These are phyloP conservation scores for Thelephora ganbajun DNA, from an alignment of 768 basidiomycete genomes.

Conservation along the genomic window DNA sequence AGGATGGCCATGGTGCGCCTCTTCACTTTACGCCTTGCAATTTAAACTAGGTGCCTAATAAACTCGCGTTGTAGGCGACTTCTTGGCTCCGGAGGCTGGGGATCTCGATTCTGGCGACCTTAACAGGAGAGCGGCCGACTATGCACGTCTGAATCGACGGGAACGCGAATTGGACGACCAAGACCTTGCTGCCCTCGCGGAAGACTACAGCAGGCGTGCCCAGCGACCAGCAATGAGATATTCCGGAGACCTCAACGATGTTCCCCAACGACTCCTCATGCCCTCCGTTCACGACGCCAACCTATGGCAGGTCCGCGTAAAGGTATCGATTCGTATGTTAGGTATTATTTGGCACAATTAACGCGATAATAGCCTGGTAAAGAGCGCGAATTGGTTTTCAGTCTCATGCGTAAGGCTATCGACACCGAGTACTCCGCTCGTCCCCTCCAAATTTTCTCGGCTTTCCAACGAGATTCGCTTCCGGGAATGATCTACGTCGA, in stretches of 20 bases:
- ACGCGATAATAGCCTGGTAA: slow-evolving; percentile 53
- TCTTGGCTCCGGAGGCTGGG: slow-evolving; percentile 28
- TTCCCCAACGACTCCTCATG: slow-evolving; percentile 90
- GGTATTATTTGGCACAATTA: background rate
- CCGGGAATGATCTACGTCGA: slow-evolving; percentile 96
- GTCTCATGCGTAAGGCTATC: slow-evolving; percentile 87
- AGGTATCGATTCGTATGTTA: slow-evolving; percentile 33
- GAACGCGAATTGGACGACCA: slow-evolving; percentile 63
- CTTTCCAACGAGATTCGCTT: slow-evolving; percentile 91
- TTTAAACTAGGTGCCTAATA: background rate
- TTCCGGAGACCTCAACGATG: slow-evolving; percentile 84
- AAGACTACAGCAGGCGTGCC: slow-evolving; percentile 69
- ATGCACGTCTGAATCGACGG: slow-evolving; percentile 57
- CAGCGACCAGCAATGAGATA: slow-evolving; percentile 57
- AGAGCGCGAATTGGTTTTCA: slow-evolving; percentile 87
- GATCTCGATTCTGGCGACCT: slow-evolving; percentile 55
- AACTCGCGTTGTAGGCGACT: background rate
- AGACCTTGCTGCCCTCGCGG: slow-evolving; percentile 76
- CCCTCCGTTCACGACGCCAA: slow-evolving; percentile 92
- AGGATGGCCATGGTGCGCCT: slow-evolving; percentile 34
- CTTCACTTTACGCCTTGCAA: slow-evolving; percentile 19
- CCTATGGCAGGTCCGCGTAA: slow-evolving; percentile 90
- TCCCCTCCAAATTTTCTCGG: slow-evolving; percentile 80
- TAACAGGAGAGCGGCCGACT: slow-evolving; percentile 36
- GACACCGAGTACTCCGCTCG: slow-evolving; percentile 65